Evolutionary conservation across 306 rosid genomes (phyloP), one percentile per base, ranked within the genome.

Genomic region (Acacia acuminata): DNA sequence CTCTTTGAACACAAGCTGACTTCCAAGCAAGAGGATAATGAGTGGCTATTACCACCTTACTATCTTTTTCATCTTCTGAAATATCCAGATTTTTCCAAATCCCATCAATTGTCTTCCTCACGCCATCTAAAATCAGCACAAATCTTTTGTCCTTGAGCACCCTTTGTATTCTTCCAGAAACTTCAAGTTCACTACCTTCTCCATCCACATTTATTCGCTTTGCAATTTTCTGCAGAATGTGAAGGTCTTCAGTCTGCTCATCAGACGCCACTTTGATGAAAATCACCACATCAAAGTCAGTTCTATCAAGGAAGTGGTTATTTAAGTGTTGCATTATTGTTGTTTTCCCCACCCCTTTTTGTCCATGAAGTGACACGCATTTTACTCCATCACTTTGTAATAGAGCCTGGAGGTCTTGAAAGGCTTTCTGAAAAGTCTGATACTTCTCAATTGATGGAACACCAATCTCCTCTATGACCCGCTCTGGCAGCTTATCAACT

Each of bases 111-210:
- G 40, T 36, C 5, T 36, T 4, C 40, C 40, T 36, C 5, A 0
- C 1, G 40, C 8, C 40, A 36, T 36, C 40, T 76, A 86, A 58
- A 71, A 86, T 55, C 75, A 86, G 36, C 25, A 86, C 43, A 36
- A 65, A 86, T 73, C 7, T 86, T 53, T 83, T 76, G 0, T 2
- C 14, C 56, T 48, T 17, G 1, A 48, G 14, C 51, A 12, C 15
- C 17, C 10, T 3, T 3, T 3, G 15, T 12, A 47, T 47, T 47
- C 10, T 47, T 12, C 72, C 65, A 22, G 40, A 67, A 12, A 56
- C 5, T 15, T 40, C 75, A 42, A 44, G 5, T 16, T 38, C 75
- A 30, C 44, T 20, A 67, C 36, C 9, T 13, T 27, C 51, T 38
- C 1, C 11, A 1, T 75, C 44, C 47, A 36, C 17, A 20, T 10